phyloP scores from a whole-genome alignment of 768 basidiomycete species.

The Rossbeevera mucosa region DNA sequence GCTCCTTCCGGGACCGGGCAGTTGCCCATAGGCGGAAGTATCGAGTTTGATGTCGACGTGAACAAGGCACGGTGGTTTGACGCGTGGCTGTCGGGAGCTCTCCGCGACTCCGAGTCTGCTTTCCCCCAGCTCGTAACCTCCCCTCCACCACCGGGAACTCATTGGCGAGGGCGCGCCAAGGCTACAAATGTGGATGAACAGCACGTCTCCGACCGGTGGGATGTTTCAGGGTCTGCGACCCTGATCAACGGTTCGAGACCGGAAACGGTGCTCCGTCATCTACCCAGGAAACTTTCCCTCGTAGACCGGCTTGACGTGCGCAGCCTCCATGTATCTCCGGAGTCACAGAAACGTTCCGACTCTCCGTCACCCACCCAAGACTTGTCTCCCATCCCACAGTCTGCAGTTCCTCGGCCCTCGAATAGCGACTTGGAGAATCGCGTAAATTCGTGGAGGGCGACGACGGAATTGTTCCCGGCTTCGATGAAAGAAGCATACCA shows the following conservation, averaged over 20 bases:
- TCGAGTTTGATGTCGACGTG: constrained; percentile 86
- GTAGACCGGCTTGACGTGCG: constrained; percentile 56
- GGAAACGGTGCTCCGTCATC: constrained; percentile 42
- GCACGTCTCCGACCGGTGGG: constrained; percentile 33
- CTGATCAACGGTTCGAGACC: constrained; percentile 18
- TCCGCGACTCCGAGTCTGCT: constrained; percentile 39
- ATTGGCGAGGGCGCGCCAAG: constrained; percentile 50
- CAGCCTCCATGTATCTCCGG: constrained; percentile 36
- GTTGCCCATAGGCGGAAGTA: constrained; percentile 65
- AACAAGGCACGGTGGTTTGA: constrained; percentile 74
- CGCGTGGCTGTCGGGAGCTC: constrained; percentile 59
- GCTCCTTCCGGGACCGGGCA: constrained; percentile 31
- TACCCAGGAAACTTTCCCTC: constrained; percentile 64
- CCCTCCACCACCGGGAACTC: constrained; percentile 36
- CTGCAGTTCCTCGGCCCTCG: constrained; percentile 51
- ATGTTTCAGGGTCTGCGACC: constrained; percentile 22
- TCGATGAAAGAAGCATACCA: constrained; percentile 39
- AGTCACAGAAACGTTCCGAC: constrained; percentile 8
- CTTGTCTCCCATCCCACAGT: constrained; percentile 61
- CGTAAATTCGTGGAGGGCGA: constrained; percentile 65
- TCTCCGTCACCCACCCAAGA: constrained; percentile 27
- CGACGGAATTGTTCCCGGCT: constrained; percentile 45
- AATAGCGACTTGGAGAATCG: constrained; percentile 49
- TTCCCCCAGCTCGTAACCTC: constrained; percentile 36
- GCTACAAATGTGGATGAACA: constrained; percentile 41